Evolutionary conservation across 2,329 filamentous ascomycete species (phyloP), one percentile per base, ranked within the genome.

Genomic region (Colletotrichum sojae): DNA sequence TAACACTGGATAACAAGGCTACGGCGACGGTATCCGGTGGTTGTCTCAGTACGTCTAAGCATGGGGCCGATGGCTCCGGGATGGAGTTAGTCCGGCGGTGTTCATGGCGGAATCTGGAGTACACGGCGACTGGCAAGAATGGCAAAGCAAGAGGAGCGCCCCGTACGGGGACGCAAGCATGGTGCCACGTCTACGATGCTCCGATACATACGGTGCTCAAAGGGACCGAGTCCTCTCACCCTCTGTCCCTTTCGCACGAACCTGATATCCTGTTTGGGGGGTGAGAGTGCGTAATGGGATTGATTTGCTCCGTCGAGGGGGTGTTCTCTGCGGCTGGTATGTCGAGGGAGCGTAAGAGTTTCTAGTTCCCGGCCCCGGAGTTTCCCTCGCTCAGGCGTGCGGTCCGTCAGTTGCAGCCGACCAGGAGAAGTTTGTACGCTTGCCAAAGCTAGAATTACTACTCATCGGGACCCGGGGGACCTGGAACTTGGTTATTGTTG

Each of bases 1-100:
- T 75, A 72, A 75, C 74, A 74, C 53, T 3, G 67, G 43, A 46
- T 45, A 18, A 60, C 67, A 73, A 91, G 90, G 93, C 73, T 97
- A 97, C 81, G 94, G 94, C 63, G 94, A 97, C 76, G 94, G 89
- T 76, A 95, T 97, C 83, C 90, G 94, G 84, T 97, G 94, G 94
- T 83, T 97, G 83, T 94, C 93, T 65, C 94, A 97, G 87, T 97
- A 97, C 79, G 93, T 97, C 79, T 97, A 92, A 85, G 80, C 63
- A 70, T 25, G 36, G 16, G 46, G 40, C 51, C 39, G 49, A 55
- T 8, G 45, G 65, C 63, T 63, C 43, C 53, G 45, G 51, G 43
- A 22, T 20, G 18, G 65, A 64, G 55, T 36, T 51, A 27, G 48
- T 58, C 20, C 20, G 68, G 48, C 22, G 67, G 55, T 67, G 69